Evolutionary conservation across 345 rosid species (phyloP).

Genomic region (Streptanthus diversifolius): DNA sequence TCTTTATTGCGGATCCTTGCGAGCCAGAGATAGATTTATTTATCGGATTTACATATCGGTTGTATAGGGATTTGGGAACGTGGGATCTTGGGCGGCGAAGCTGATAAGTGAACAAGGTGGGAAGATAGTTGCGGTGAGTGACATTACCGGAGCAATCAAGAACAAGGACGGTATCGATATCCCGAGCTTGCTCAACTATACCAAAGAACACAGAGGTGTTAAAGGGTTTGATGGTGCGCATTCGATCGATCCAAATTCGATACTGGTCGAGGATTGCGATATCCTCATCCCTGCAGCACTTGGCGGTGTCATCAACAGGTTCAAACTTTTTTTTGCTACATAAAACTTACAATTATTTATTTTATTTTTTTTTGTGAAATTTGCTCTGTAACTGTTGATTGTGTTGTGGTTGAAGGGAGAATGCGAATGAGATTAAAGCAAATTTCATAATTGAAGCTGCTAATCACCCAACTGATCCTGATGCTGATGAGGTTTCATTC

Average conservation of each 20-base stretch:
- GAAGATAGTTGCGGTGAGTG: conserved; percentile 81
- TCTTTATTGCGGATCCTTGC: neutral
- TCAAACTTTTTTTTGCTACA: conserved; percentile 5
- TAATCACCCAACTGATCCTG: conserved; percentile 95
- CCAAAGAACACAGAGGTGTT: conserved; percentile 61
- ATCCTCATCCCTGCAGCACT: conserved; percentile 95
- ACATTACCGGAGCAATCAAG: conserved; percentile 82
- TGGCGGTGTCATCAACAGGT: conserved; percentile 96
- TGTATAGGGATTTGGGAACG: conserved; percentile 88
- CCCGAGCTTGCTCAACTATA: conserved; percentile 58
- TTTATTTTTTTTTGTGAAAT: neutral
- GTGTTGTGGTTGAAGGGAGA: conserved; percentile 52
- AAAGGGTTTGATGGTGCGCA: conserved; percentile 75
- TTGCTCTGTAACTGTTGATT: neutral
- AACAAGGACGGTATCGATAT: conserved; percentile 82
- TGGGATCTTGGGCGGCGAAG: conserved; percentile 98
- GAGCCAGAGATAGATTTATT: neutral
- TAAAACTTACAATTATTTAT: neutral
- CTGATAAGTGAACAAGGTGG: conserved; percentile 78
- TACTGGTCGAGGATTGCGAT: conserved; percentile 81
- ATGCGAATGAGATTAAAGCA: conserved; percentile 83
- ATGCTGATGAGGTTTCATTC: conserved; percentile 72
- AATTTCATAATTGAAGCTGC: conserved; percentile 91
- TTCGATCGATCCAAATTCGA: conserved; percentile 50
- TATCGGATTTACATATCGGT: neutral